These are phyloP conservation scores for Tetrapisispora iriomotensis DNA, from an alignment of 805 yeast genomes.

Conservation along the genomic window DNA sequence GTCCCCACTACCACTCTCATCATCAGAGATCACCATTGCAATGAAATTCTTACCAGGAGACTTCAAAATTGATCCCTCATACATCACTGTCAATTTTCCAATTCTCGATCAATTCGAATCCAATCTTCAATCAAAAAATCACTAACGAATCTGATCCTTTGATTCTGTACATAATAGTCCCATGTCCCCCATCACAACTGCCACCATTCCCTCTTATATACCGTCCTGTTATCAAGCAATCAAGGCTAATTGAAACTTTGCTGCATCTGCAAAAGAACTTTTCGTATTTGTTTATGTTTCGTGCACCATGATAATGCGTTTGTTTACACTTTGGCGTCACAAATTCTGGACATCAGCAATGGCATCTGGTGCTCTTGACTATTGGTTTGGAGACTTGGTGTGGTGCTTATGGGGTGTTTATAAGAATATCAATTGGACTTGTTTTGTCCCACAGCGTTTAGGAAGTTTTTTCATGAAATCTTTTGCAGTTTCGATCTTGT, in stretches of 20 bases:
- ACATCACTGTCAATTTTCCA: background rate
- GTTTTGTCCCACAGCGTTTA: conserved; percentile 34
- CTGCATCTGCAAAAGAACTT: too few relatives aligned
- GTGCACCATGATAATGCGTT: background rate
- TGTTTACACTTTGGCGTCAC: background rate
- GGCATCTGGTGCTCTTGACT: background rate
- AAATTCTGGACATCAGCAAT: background rate
- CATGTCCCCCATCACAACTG: background rate
- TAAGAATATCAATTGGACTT: background rate
- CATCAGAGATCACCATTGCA: conserved; percentile 26
- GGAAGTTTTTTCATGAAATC: conserved; percentile 36
- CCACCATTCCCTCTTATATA: background rate
- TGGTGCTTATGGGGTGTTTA: too few relatives aligned
- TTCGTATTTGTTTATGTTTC: conserved; percentile 2
- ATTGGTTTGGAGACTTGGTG: too few relatives aligned
- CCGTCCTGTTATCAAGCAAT: too few relatives aligned
- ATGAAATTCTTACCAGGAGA: conserved; percentile 16
- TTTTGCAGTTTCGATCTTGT: conserved; percentile 35
- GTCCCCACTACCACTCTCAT: conserved; percentile 18
- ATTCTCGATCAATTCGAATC: too few relatives aligned
- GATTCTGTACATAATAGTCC: background rate
- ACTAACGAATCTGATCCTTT: background rate
- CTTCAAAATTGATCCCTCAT: background rate
- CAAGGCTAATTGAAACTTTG: too few relatives aligned
- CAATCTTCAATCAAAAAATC: too few relatives aligned